A percentile compares a stretch with the other conserved stretches of the same genome.
Conservation (phyloP, 1,139 yeast species). For the Eremothecium sinecaudum region DNA sequence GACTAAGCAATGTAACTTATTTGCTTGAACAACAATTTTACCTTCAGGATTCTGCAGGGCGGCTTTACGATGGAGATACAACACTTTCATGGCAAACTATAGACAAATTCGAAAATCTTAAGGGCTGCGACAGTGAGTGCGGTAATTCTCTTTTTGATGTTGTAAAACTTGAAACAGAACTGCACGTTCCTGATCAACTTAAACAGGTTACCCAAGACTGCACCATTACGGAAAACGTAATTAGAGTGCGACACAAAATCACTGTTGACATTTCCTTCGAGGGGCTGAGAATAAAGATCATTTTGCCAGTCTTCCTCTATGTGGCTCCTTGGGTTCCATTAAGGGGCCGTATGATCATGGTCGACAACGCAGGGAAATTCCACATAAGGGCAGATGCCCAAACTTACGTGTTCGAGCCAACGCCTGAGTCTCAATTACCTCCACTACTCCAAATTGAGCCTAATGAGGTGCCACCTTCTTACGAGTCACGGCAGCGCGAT, state of each 20-base stretch:
- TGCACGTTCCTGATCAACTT: slow-evolving; percentile 44
- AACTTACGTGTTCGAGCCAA: slow-evolving; percentile 16
- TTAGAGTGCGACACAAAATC: slow-evolving; percentile 30
- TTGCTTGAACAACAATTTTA: slow-evolving; percentile 47
- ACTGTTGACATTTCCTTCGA: slow-evolving; percentile 14
- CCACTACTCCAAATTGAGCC: no score
- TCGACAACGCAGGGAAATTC: slow-evolving; percentile 43
- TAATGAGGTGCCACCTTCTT: slow-evolving; percentile 16
- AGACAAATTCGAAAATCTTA: slow-evolving; percentile 33
- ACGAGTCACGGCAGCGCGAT: slow-evolving; percentile 9
- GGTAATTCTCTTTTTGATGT: slow-evolving; percentile 37
- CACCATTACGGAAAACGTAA: slow-evolving; percentile 39
- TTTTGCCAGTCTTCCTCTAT: slow-evolving; percentile 51
- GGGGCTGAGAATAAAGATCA: slow-evolving; percentile 34
- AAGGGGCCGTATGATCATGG: slow-evolving; percentile 42
- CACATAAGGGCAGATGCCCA: slow-evolving; percentile 36
- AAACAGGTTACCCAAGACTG: slow-evolving; percentile 51
- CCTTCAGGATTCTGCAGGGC: slow-evolving; percentile 33
- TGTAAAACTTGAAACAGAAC: slow-evolving; percentile 43
- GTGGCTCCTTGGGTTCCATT: slow-evolving; percentile 48
- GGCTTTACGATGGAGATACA: slow-evolving; percentile 35
- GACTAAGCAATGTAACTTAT: slow-evolving; percentile 39
- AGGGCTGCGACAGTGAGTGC: slow-evolving; percentile 29
- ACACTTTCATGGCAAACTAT: slow-evolving; percentile 36
- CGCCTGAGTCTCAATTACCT: not conserved